phyloP scores from a whole-genome alignment of 176 grass and related monocot genomes.

The Lolium rigidum region DNA sequence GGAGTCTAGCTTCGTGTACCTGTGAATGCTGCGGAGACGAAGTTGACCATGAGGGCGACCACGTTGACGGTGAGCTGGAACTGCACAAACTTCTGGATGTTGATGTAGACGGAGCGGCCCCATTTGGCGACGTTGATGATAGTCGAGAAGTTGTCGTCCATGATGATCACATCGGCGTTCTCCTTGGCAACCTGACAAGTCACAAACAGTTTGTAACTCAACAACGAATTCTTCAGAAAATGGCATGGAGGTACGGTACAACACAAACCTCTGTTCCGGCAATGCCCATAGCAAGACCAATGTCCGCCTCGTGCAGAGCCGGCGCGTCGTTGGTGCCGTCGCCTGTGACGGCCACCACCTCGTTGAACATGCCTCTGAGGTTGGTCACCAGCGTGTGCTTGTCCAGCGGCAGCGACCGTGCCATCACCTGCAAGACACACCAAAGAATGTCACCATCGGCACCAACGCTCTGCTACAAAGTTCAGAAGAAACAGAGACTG shows the following conservation, averaged over 20 bases:
- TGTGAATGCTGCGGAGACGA: conserved; percentile 83
- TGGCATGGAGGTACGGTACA: not conserved
- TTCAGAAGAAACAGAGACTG: not conserved
- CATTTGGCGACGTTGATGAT: conserved; percentile 96
- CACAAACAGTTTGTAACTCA: not conserved
- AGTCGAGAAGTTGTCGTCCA: conserved; percentile 92
- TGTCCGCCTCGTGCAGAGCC: conserved; percentile 92
- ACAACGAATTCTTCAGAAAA: not conserved
- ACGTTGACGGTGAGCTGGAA: conserved; percentile 96
- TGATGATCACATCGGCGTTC: conserved; percentile 92
- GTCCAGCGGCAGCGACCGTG: conserved; percentile 85
- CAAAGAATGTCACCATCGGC: not conserved
- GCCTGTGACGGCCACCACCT: conserved; percentile 92
- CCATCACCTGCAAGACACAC: conserved; percentile 76
- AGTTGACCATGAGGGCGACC: conserved; percentile 88
- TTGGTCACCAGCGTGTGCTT: conserved; percentile 91
- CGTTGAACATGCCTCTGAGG: conserved; percentile 70
- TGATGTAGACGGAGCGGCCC: conserved; percentile 94
- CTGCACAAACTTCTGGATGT: conserved; percentile 98
- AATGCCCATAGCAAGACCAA: conserved; percentile 95
- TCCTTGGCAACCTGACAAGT: conserved; percentile 93
- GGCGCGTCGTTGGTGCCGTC: conserved; percentile 96
- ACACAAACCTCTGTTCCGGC: conserved; percentile 84
- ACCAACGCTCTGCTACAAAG: not conserved
- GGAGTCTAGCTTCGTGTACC: conserved; percentile 31